phyloP scores from a whole-genome alignment of 2,329 filamentous ascomycete genomes.

The Aureobasidium sp. region DNA sequence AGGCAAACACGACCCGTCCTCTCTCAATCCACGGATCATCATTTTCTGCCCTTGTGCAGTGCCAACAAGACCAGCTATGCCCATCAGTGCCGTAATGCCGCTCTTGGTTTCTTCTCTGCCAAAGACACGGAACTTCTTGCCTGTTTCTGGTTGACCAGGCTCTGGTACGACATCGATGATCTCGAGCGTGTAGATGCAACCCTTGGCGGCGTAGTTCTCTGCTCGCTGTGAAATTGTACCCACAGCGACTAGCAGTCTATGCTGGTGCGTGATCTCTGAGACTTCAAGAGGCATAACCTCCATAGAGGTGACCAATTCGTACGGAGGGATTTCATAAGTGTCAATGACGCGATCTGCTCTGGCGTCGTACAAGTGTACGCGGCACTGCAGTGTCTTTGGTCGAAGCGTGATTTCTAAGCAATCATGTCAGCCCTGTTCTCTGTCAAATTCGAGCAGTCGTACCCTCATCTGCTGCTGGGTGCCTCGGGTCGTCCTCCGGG shows the following conservation, averaged over 20 bases:
- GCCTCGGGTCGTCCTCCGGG: constrained; percentile 76
- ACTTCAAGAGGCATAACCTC: constrained; percentile 80
- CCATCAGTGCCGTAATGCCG: constrained; percentile 76
- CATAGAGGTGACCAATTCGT: constrained; percentile 73
- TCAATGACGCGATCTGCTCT: constrained; percentile 74
- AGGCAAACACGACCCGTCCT: constrained; percentile 84
- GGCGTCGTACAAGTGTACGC: constrained; percentile 72
- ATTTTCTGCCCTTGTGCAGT: constrained; percentile 90
- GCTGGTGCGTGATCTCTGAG: constrained; percentile 83
- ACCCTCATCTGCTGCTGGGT: constrained; percentile 70
- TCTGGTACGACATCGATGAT: constrained; percentile 88
- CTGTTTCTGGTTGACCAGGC: constrained; percentile 76
- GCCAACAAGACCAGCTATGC: constrained; percentile 84
- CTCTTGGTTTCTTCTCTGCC: constrained; percentile 89
- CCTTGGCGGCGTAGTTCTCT: constrained; percentile 81
- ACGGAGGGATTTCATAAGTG: constrained; percentile 62
- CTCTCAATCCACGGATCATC: constrained; percentile 92
- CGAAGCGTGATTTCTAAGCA: constrained; percentile 46
- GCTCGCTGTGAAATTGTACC: constrained; percentile 82
- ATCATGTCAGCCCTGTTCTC: constrained; percentile 16
- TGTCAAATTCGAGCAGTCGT: constrained; percentile 21
- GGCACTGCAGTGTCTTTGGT: constrained; percentile 64
- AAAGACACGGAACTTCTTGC: constrained; percentile 75
- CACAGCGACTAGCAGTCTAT: constrained; percentile 72
- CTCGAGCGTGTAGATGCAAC: constrained; percentile 83